Conservation (phyloP, 441 rosid species). For the Capsella rubella region DNA sequence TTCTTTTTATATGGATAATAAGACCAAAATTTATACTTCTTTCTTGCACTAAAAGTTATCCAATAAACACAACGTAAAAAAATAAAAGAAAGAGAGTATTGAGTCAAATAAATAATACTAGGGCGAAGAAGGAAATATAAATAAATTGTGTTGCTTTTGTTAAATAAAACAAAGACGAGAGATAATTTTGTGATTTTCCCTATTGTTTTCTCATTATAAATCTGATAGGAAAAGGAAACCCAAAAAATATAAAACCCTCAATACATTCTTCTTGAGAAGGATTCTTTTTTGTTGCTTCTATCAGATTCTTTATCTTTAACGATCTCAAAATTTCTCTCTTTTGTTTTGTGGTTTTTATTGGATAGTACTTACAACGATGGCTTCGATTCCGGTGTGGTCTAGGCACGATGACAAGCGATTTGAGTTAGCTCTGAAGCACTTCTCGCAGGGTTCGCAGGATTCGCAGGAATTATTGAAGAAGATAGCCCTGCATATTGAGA, state of each 20-base stretch:
- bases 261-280: not conserved
- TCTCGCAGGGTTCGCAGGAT: slow-evolving; percentile 34
- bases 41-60: too few relatives aligned
- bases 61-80: not conserved
- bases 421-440: slow-evolving; percentile 57
- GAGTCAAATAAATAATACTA: not conserved
- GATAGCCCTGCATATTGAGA: slow-evolving; percentile 49
- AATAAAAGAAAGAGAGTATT: not conserved
- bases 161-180: not conserved
- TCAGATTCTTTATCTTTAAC: not conserved
- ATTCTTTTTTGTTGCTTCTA: not conserved
- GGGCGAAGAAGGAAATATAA: not conserved
- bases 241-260: not conserved
- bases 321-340: not conserved
- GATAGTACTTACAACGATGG: slow-evolving; percentile 4
- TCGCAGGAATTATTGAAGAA: slow-evolving; percentile 48
- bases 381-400: slow-evolving; percentile 47
- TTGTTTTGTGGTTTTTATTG: not conserved
- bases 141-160: not conserved
- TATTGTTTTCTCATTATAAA: not conserved
- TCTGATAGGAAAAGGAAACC: not conserved
- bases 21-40: too few relatives aligned
- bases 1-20: too few relatives aligned
- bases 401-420: slow-evolving; percentile 61
- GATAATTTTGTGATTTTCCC: not conserved